A percentile compares a stretch with the other conserved stretches of the same genome.
Conservation (phyloP, 495 filamentous ascomycete species). For the Penicillium ucsense region DNA sequence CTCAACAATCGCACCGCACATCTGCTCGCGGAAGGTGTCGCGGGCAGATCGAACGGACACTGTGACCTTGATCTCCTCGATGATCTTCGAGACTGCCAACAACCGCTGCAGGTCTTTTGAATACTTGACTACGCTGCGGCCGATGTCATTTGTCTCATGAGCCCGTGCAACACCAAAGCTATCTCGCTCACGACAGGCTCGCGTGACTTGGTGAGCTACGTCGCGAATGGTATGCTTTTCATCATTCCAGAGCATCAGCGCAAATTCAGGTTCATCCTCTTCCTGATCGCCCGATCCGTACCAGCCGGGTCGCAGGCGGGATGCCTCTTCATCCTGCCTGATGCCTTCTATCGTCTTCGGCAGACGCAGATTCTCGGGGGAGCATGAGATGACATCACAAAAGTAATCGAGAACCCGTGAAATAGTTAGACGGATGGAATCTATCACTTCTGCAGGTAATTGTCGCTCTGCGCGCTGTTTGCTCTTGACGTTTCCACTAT, state of each 20-base stretch:
- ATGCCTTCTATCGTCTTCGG: slow-evolving; percentile 74
- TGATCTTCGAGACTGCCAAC: slow-evolving; percentile 63
- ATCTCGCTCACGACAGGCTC: slow-evolving; percentile 69
- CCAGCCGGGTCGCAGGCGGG: slow-evolving; percentile 64
- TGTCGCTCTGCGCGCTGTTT: slow-evolving; percentile 48
- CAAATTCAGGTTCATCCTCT: slow-evolving; percentile 60
- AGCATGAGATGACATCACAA: slow-evolving; percentile 94
- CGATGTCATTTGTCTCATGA: slow-evolving; percentile 77
- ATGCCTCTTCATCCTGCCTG: slow-evolving; percentile 67
- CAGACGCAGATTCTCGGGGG: slow-evolving; percentile 85
- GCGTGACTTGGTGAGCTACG: slow-evolving; percentile 76
- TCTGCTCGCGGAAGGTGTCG: slow-evolving; percentile 94
- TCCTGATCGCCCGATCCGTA: slow-evolving; percentile 51
- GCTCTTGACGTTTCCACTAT: slow-evolving; percentile 44
- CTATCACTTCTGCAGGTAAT: slow-evolving; percentile 63
- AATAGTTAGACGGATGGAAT: slow-evolving; percentile 74
- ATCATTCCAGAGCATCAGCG: slow-evolving; percentile 93
- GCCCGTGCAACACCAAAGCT: slow-evolving; percentile 65
- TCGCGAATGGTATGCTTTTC: slow-evolving; percentile 97
- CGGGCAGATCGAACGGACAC: slow-evolving; percentile 87
- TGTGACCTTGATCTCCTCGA: slow-evolving; percentile 93
- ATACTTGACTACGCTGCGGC: slow-evolving; percentile 74
- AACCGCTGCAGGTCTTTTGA: slow-evolving; percentile 60
- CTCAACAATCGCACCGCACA: slow-evolving; percentile 96
- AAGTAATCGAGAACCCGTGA: slow-evolving; percentile 82